phyloP scores from a whole-genome alignment of 2,329 filamentous ascomycete genomes.

The Dactylellina parvicollis region DNA sequence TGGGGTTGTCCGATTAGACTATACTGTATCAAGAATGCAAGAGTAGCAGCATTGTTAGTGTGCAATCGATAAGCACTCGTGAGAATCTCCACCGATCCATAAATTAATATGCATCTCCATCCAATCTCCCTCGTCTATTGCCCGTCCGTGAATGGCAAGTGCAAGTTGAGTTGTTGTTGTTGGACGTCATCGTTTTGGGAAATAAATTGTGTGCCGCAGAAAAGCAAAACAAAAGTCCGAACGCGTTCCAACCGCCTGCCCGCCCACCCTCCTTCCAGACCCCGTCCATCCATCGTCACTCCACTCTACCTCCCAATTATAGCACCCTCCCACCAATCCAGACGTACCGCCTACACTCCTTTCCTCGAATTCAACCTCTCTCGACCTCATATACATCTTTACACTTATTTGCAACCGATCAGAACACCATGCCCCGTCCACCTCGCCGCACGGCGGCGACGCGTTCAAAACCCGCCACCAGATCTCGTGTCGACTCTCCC shows the following conservation, averaged over 20 bases:
- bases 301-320: constrained; percentile 15
- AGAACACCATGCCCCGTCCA: constrained; percentile 44
- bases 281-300: neutral
- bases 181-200: neutral
- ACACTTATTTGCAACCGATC: neutral
- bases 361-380: neutral
- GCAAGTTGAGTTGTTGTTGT: neutral
- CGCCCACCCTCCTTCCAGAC: neutral
- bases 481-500: constrained; percentile 36
- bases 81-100: too few relatives aligned
- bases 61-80: too few relatives aligned
- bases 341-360: constrained; percentile 11
- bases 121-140: neutral
- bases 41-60: too few relatives aligned
- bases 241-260: neutral
- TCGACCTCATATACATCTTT: neutral
- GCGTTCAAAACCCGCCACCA: constrained; percentile 21
- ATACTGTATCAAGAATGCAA: neutral
- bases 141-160: neutral
- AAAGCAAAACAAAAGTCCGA: constrained; percentile 12
- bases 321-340: constrained; percentile 8
- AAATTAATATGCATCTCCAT: too few relatives aligned
- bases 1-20: constrained; percentile 63
- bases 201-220: neutral
- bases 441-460: constrained; percentile 48